Base-by-base conservation (phyloP, 495 filamentous ascomycete genomes). In the Penicillium silybi region DNA sequence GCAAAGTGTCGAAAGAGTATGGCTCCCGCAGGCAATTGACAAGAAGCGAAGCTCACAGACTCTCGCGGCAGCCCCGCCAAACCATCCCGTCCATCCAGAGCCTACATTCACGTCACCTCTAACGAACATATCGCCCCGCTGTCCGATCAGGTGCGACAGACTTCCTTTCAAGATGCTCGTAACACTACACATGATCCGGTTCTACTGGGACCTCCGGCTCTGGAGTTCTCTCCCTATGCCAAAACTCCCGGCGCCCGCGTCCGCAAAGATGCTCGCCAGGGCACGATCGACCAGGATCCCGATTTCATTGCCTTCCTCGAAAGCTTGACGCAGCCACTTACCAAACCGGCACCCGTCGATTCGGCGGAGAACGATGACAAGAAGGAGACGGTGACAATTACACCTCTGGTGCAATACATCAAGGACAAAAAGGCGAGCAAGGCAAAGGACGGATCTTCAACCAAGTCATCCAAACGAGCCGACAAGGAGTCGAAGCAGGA, bases 221-320 rank as follows among this genome's bases (percentile, higher is more conserved):
- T 96, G 13, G 92, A 97, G 61, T 87, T 89, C 61, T 82, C 93
- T 20, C 81, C 87, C 3, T 93, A 90, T 67, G 86, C 88, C 44
- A 88, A 89, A 56, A 79, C 86, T 0, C 90, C 95, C 15, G 87
- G 85, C 52, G 85, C 79, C 59, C 75, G 76, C 34, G 65, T 71
- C 18, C 84, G 89, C 19, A 80, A 81, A 41, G 93, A 98, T 76
- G 81, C 81, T 51, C 85, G 92, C 3, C 89, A 95, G 65, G 93
- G 95, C 39, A 95, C 89, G 5, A 97, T 98, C 51, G 93, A 98
- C 57, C 90, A 92, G 59, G 93, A 98, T 64, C 83, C 86, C 0
- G 93, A 97, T 50, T 97, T 97, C 56, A 95, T 96, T 70, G 81
- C 81, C 18, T 98, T 97, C 62, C 80, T 98, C 6, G 88, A 95